phyloP scores from a whole-genome alignment of 306 rosid genomes.

The Fragaria iinumae region DNA sequence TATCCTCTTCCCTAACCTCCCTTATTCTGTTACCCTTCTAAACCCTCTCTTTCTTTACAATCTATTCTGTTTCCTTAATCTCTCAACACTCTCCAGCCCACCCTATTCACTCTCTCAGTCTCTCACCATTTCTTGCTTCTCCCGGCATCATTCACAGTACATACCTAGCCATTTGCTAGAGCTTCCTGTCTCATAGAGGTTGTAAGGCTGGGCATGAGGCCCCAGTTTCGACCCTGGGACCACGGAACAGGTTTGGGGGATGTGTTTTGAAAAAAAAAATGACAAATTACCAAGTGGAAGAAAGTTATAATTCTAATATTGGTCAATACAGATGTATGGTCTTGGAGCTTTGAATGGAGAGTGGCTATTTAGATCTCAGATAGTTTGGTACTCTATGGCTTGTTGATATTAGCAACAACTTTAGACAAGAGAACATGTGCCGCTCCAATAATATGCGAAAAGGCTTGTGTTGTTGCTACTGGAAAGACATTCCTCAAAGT shows the following conservation, averaged over 20 bases:
- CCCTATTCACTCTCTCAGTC: no score
- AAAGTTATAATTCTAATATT: not conserved
- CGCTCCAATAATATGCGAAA: not conserved
- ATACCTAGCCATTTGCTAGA: not conserved
- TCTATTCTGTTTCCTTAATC: no score
- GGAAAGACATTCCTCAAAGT: not conserved
- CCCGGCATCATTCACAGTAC: not conserved
- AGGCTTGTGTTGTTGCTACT: not conserved
- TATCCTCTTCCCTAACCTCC: no score
- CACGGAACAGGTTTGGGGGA: not conserved
- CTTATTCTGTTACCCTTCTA: no score
- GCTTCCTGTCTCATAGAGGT: not conserved
- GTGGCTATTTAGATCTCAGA: not conserved
- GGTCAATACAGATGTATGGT: not conserved
- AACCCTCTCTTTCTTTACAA: no score
- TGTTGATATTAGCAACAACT: not conserved
- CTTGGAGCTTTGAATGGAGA: not conserved
- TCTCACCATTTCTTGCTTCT: no score
- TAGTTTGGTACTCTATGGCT: not conserved
- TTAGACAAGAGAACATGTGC: not conserved
- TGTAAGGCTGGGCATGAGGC: not conserved
- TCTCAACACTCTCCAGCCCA: no score
- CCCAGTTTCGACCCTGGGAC: not conserved
- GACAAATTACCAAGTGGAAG: not conserved
- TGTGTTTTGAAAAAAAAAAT: not conserved